phyloP scores from a whole-genome alignment of 805 yeast genomes.

The Nakazawaea wickerhamii region DNA sequence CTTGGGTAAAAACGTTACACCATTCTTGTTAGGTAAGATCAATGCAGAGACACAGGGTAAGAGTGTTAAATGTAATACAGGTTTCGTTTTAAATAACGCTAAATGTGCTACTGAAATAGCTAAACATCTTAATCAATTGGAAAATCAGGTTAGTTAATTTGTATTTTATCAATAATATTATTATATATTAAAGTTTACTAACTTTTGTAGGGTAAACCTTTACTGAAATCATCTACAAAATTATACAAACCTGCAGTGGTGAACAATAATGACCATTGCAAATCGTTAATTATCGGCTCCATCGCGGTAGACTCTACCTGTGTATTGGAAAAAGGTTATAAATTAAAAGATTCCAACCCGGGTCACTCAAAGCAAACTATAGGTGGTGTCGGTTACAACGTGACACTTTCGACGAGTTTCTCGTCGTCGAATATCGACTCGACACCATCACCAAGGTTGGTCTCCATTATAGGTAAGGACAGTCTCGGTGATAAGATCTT shows the following conservation, averaged over 20 bases:
- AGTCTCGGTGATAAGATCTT: conserved; percentile 40
- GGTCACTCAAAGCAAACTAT: conserved; percentile 50
- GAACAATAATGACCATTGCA: conserved; percentile 3
- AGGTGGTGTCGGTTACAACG: conserved; percentile 86
- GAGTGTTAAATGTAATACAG: conserved; percentile 65
- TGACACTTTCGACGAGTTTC: conserved; percentile 56
- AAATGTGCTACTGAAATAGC: conserved; percentile 65
- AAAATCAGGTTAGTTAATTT: conserved; percentile 18
- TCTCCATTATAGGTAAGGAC: conserved; percentile 63
- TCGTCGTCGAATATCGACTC: conserved; percentile 18
- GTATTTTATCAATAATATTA: conserved; percentile 6
- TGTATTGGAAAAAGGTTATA: conserved; percentile 29
- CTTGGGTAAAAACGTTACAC: conserved; percentile 72
- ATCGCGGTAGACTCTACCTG: conserved; percentile 72
- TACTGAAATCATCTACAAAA: too few relatives aligned
- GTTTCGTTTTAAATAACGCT: conserved; percentile 76
- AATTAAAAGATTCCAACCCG: conserved; percentile 65
- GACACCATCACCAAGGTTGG: conserved; percentile 29
- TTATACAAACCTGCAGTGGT: too few relatives aligned
- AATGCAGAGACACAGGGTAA: conserved; percentile 64
- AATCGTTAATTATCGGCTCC: conserved; percentile 58
- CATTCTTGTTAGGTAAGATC: conserved; percentile 62
- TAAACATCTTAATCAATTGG: conserved; percentile 35
- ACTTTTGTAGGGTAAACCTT: not conserved
- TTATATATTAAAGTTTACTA: conserved; percentile 2